These are phyloP conservation scores for Candida pseudofarinosa DNA, from an alignment of 805 yeast species.

Conservation along the genomic window DNA sequence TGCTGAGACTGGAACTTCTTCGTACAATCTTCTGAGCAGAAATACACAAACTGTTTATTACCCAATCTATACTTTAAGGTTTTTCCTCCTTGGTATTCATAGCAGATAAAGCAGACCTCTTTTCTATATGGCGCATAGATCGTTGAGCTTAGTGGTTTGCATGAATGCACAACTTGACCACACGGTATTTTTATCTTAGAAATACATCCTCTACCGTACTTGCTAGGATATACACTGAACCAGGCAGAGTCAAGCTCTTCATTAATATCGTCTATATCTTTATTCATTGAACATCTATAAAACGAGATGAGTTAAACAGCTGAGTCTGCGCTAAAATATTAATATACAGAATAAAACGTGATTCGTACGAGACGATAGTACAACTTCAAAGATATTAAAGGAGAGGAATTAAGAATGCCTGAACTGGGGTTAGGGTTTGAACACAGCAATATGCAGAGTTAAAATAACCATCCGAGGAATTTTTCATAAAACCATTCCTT, in stretches of 20 bases:
- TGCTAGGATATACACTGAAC: not conserved
- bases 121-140: constrained; percentile 52
- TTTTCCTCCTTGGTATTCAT: constrained; percentile 44
- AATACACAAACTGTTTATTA: constrained; percentile 44
- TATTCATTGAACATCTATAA: not conserved
- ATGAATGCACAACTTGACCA: constrained; percentile 38
- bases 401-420: no score
- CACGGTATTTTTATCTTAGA: constrained; percentile 37
- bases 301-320: not conserved
- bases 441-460: no score
- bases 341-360: not conserved
- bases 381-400: no score
- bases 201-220: constrained; percentile 57
- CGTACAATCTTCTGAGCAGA: constrained; percentile 48
- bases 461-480: constrained; percentile 47
- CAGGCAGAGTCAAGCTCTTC: constrained; percentile 10
- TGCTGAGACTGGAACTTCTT: constrained; percentile 34
- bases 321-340: not conserved
- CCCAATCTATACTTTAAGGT: constrained; percentile 40
- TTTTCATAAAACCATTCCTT: constrained; percentile 47
- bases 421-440: no score
- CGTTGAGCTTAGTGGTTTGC: constrained; percentile 45
- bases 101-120: constrained; percentile 60
- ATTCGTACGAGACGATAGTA: no score
- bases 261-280: constrained; percentile 1